Conservation (phyloP, 2,329 filamentous ascomycete species). For the Fusarium cicatricum region DNA sequence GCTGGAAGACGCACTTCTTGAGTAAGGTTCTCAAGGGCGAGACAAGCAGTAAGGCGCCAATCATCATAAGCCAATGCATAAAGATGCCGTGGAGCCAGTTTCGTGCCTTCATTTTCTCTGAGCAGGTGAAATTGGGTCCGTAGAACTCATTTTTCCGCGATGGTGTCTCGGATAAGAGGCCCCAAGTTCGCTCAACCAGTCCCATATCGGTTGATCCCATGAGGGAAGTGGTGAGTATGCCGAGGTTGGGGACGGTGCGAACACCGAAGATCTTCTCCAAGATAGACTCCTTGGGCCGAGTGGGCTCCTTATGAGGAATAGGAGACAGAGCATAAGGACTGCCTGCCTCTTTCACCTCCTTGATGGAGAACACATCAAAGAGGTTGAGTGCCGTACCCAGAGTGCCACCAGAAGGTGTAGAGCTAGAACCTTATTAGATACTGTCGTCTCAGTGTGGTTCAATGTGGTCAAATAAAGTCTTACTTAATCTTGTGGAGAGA, state of each 20-base stretch:
- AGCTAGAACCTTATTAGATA: conserved; percentile 16
- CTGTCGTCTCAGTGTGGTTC: conserved; percentile 7
- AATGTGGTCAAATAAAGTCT: conserved; percentile 17
- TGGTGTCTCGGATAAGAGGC: conserved; percentile 59
- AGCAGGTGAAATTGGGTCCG: conserved; percentile 68
- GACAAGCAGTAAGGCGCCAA: conserved; percentile 55
- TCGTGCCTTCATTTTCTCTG: conserved; percentile 60
- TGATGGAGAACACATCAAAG: conserved; percentile 60
- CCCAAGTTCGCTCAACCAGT: conserved; percentile 70
- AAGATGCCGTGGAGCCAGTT: conserved; percentile 60
- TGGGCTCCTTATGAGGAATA: conserved; percentile 53
- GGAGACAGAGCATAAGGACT: conserved; percentile 67
- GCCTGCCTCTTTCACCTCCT: conserved; percentile 55
- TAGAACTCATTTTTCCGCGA: conserved; percentile 59
- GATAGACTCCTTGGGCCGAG: conserved; percentile 43
- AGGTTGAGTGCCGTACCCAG: conserved; percentile 71
- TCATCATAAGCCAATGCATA: conserved; percentile 57
- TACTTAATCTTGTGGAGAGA: conserved; percentile 55
- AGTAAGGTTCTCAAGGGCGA: conserved; percentile 56
- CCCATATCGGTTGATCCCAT: conserved; percentile 59
- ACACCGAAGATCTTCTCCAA: conserved; percentile 60
- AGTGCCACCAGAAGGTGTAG: conserved; percentile 69
- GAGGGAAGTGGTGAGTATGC: conserved; percentile 63
- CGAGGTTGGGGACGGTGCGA: conserved; percentile 58
- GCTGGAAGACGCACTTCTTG: conserved; percentile 56